Base-by-base conservation (phyloP, 768 basidiomycete species). In the Serendipita indica region DNA sequence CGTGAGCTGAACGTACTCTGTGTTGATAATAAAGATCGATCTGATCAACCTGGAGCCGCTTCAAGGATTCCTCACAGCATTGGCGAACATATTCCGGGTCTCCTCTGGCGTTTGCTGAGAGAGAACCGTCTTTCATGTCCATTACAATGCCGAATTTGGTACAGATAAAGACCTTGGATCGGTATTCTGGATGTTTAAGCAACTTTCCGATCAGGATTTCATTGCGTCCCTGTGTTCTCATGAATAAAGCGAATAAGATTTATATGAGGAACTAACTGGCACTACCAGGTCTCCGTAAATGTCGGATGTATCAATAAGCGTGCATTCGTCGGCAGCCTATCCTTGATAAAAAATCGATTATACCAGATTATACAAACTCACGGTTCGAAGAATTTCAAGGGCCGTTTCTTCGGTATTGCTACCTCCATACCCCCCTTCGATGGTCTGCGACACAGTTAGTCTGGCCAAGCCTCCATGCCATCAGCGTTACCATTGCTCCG, bases 21-120 rank as follows among this genome's bases (percentile, higher is more conserved):
- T 57, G 57, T 57, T 57, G 57, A 39, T 63, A 63, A 30, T 58
- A 60, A 32, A 65, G 57, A 54, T 65, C 64, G 35, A 65, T 61
- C 32, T 60, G 57, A 43, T 62, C 60, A n/a, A 64, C 46, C 3
- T 60, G 46, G 12, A 65, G 58, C 6, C 60, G 33, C 35, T 58
- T 57, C 30, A 65, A 57, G 22, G 64, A 64, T 34, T 56, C 46
- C 27, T 33, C 63, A 33, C 49, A 52, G 5, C 58, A 58, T 43
- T 58, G 25, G 28, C 60, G 57, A 57, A 58, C 56, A 33, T 59
- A 65, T 27, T 58, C 64, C 13, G 64, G 64, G 14, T 57, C 33
- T 32, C 62, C 64, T 54, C 22, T n/a, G 16, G n/a, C n/a, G n/a
- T n/a, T 61, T 25, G 7, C 4, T 6, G 10, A 10, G n/a, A n/a